Evolutionary conservation across 495 filamentous ascomycete genomes (phyloP), one percentile per base, ranked within the genome.

Genomic region (Penicillium canariense): DNA sequence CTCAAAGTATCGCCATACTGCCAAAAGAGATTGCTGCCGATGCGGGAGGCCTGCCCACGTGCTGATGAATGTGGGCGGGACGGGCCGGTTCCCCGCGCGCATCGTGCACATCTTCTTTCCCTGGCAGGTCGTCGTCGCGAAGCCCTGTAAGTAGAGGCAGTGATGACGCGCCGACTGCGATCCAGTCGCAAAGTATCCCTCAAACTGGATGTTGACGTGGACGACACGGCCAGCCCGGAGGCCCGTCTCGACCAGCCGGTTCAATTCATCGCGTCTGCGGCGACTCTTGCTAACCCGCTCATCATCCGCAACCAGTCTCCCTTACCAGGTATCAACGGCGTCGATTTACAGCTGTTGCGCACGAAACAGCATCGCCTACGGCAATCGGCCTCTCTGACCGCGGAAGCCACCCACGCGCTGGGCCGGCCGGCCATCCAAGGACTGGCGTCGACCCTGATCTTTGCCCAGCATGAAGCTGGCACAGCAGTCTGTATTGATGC

Each of bases 11-110:
- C 81, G 0, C 84, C 87, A 59, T 76, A 81, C 65, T 89, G 85
- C 87, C 85, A 89, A 66, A 79, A 86, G 63, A 84, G 68, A 65
- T 87, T 82, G 2, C n/a, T n/a, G n/a, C n/a, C n/a, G n/a, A n/a
- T n/a, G n/a, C n/a, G n/a, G n/a, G n/a, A n/a, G n/a, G n/a, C n/a
- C n/a, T n/a, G n/a, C n/a, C n/a, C n/a, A n/a, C n/a, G n/a, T n/a
- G n/a, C n/a, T n/a, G n/a, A n/a, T n/a, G n/a, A n/a, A n/a, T n/a
- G n/a, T n/a, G n/a, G n/a, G n/a, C n/a, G n/a, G n/a, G n/a, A n/a
- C n/a, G n/a, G 30, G 6, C 30, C 6, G 12, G 12, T 32, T 32
- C 30, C 12, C 30, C 30, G 12, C 12, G 30, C 30, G 30, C 6
- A 6, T 32, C 30, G 12, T 32, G 12, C 30, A 6, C 6, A 32